phyloP scores from a whole-genome alignment of 192 early-diverging fungal species.

The Coemansia sp. region DNA sequence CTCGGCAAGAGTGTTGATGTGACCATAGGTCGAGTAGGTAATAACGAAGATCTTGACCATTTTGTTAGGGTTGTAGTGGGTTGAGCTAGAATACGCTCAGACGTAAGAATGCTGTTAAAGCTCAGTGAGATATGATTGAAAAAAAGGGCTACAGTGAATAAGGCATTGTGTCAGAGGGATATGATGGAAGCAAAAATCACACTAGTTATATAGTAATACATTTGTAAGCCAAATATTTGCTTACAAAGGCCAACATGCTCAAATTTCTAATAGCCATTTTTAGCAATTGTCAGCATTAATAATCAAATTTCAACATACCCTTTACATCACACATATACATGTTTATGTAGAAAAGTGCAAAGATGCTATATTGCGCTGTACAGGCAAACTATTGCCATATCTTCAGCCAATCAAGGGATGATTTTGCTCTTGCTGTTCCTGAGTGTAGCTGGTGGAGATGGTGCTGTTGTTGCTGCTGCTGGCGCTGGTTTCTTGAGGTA shows the following conservation, averaged over 20 bases:
- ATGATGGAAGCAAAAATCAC: not conserved
- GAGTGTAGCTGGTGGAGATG: constrained; percentile 5
- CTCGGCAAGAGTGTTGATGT: constrained; percentile 57
- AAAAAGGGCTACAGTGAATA: not conserved
- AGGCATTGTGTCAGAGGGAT: not conserved
- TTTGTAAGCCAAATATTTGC: not conserved
- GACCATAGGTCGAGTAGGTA: constrained; percentile 69
- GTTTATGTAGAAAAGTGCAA: too few relatives aligned
- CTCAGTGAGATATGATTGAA: not conserved
- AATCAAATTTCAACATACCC: not conserved
- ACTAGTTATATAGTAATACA: not conserved
- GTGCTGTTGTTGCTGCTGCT: constrained; percentile 3
- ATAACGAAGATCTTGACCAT: constrained; percentile 62
- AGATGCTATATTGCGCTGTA: not conserved
- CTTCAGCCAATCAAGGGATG: constrained; percentile 54
- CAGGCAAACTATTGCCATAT: constrained; percentile 26
- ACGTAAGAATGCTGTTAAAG: not conserved
- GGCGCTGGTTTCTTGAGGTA: constrained; percentile 4
- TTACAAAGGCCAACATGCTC: not conserved
- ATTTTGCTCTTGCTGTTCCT: constrained; percentile 43
- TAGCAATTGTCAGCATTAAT: not conserved
- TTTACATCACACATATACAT: too few relatives aligned
- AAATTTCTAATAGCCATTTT: not conserved
- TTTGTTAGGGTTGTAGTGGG: not conserved
- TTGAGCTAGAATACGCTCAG: not conserved